Evolutionary conservation across 2,329 filamentous ascomycete genomes (phyloP), one percentile per base, ranked within the genome.

Genomic region (Epichloe uncinata): DNA sequence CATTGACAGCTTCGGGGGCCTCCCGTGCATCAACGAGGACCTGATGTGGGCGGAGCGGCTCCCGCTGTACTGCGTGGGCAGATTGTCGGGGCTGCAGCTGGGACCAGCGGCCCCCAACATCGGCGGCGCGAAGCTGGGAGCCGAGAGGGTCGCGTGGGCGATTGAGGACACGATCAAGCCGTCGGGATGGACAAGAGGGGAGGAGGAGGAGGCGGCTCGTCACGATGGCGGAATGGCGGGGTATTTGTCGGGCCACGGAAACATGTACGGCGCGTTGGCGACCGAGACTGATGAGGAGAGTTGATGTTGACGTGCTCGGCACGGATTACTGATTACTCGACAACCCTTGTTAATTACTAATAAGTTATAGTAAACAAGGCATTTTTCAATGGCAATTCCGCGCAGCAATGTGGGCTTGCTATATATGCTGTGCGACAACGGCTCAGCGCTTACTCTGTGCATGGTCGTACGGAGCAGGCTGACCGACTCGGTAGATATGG

Each of bases 21-120:
- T 89, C 18, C 86, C 87, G 0, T 86, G 82, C 55, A 64, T 91
- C 47, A 90, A 77, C 2, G 78, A 90, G 41, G 85, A 91, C 57
- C 68, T 91, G 53, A 84, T 82, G 74, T 91, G 85, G 86, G 72
- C 72, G 37, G 71, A 81, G 0, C 78, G 79, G n/a, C 76, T 91
- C 1, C 86, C 86, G 1, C 64, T 89, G 1, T 90, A 88, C 59
- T 66, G 86, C 51, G 81, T 82, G 0, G 86, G 84, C 2, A 72
- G 79, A 48, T 66, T 90, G 36, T 85, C 82, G 0, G 78, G 74
- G 1, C 62, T 91, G 56, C 73, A 80, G 50, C 66, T 91, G 0
- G 85, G 86, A 0, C 85, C 86, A 11, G 84, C 81, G 0, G 84
- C 83, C 1, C 79, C 78, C 0, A 90, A 90, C 61, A 68, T 90